Base-by-base conservation (phyloP, 805 yeast genomes). In the Barnettozyma californica region DNA sequence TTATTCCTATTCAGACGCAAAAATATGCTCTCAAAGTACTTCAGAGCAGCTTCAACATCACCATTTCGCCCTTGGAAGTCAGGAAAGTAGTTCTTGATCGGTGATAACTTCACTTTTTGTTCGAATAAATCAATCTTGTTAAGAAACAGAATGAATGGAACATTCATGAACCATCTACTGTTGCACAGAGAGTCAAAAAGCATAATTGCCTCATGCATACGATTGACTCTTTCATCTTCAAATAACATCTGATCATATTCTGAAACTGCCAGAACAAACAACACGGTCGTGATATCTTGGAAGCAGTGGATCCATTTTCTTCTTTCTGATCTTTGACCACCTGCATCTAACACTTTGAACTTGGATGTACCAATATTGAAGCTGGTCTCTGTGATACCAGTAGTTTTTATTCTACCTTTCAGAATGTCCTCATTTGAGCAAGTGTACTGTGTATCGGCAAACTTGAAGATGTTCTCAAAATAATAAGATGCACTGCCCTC, bases 221-320 rank as follows among this genome's bases (percentile, higher is more conserved):
- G 76, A 68, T 91, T 91, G 23, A 87, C 95, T 14, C 84, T 68
- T 56, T 83, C 87, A 65, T 92, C 98, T 66, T 92, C 99, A 68
- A 87, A 89, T 43, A 94, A 68, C 71, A 78, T 81, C 67, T 92
- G 96, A 68, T 92, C 97, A 65, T 88, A 94, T 69, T 94, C 99
- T 43, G 89, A 81, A 23, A 89, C 82, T 0, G 97, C 97, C 18
- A 87, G 76, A 8, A 92, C 96, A 65, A 89, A 94, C 35, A 92
- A 65, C 0, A 95, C 84, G 4, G 95, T 87, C 0, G 96, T 85
- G 44, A 92, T 87, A 53, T 86, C 88, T 60, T 91, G 94, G 67
- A 91, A 91, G 61, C 95, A 88, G 62, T 90, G 96, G 53, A 91
- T 87, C 97, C 97, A 91, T 64, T 91, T 91, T 57, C 84, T 81